These are phyloP conservation scores for Fusarium cyanostomum DNA, from an alignment of 2,329 filamentous ascomycete species.

Conservation along the genomic window DNA sequence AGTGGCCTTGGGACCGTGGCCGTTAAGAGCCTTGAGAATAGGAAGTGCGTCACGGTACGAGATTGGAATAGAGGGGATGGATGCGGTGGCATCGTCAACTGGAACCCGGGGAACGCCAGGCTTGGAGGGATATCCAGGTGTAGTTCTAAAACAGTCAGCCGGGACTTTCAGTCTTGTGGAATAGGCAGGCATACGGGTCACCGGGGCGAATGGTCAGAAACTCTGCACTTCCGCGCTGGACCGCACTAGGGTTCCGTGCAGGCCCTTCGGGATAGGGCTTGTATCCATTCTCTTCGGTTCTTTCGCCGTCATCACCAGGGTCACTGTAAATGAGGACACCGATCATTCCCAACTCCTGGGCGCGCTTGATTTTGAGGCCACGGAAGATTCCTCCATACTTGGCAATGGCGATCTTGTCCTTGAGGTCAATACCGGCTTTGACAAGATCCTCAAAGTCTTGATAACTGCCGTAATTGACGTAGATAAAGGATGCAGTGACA, in stretches of 20 bases:
- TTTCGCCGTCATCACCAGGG: constrained; percentile 85
- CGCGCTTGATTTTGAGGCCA: constrained; percentile 91
- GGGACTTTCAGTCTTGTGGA: neutral
- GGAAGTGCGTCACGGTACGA: constrained; percentile 89
- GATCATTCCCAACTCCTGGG: constrained; percentile 88
- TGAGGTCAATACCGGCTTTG: constrained; percentile 76
- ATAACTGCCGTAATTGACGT: constrained; percentile 90
- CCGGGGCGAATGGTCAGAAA: constrained; percentile 77
- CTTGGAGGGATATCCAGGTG: constrained; percentile 91
- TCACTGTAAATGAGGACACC: constrained; percentile 88
- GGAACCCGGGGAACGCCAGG: constrained; percentile 83
- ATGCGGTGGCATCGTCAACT: constrained; percentile 75
- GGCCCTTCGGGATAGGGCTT: constrained; percentile 85
- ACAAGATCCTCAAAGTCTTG: constrained; percentile 85
- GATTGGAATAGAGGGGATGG: constrained; percentile 90
- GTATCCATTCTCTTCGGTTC: constrained; percentile 83
- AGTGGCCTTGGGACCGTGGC: constrained; percentile 80
- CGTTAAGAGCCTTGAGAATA: constrained; percentile 89
- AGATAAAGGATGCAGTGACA: constrained; percentile 87
- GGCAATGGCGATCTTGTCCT: constrained; percentile 86
- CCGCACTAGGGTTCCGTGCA: constrained; percentile 85
- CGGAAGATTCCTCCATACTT: constrained; percentile 90
- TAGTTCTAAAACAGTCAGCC: constrained; percentile 64
- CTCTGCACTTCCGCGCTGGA: constrained; percentile 88
- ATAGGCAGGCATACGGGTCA: constrained; percentile 65